Base-by-base conservation (phyloP, 2,329 filamentous ascomycete species). In the Trichophyton verrucosum region DNA sequence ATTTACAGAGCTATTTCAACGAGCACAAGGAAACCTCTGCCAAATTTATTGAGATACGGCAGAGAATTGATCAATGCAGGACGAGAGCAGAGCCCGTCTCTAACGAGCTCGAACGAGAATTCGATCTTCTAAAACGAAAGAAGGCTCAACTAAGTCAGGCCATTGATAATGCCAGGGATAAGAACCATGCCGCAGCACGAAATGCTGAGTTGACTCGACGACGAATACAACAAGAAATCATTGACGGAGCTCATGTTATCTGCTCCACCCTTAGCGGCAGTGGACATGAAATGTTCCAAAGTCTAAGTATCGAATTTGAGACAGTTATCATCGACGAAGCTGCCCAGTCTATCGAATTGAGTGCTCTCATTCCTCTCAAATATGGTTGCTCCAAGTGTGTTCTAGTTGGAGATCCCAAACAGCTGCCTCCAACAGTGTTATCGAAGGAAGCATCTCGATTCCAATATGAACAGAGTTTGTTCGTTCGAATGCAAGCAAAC, bases 311-410 rank as follows among this genome's bases (percentile, higher is more conserved):
- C 58, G 94, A 99, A 73, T 99, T 99, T 66, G 94, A 99, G 75
- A 97, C 94, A 0, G 94, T 99, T 65, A 89, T 99, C 67, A 96
- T 99, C 65, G 94, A 99, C 68, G 94, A 99, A 76, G 94, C 94
- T 2, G 94, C 94, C 15, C 94, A 99, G 79, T 99, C 92, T 73
- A 95, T 99, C 63, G 94, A 99, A 76, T 82, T 99, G 70, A 96
- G 91, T 70, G 94, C 94, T 11, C 81, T 99, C 55, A 99, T 99
- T 66, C 94, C 94, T 1, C 82, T 99, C 61, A 99, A 99, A 74
- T 99, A 99, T 69, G 92, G 94, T 61, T 96, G 91, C 74, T 88
- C 88, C 62, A 97, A 96, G 76, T 97, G 94, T 76, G 90, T 99
- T 67, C 83, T 99, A 36, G 94, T 99, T 33, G 94, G 94, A 76